Base-by-base conservation (phyloP, 2,329 filamentous ascomycete species). In the Pseudopithomyces chartarum region DNA sequence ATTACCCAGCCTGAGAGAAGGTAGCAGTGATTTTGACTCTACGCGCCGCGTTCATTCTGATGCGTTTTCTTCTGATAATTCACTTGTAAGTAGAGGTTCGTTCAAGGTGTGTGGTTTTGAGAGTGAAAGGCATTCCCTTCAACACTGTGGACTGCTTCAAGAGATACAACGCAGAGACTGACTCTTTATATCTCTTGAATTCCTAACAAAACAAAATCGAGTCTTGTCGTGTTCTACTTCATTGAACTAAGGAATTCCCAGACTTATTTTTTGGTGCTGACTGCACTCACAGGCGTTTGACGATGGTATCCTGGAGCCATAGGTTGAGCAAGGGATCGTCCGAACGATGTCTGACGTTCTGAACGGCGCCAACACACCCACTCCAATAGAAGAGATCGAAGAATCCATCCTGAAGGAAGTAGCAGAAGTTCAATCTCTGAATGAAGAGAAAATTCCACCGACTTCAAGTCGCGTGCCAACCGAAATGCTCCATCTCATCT, bases 401-500 rank as follows among this genome's bases (percentile, higher is more conserved):
- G 17, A 33, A 5, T 45, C 52, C 2, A 36, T 62, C 11, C 38
- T 61, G 10, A 56, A 60, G 26, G 44, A 48, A 15, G 19, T 55
- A 2, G 47, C 61, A 39, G 48, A 60, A n/a, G 49, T 17, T n/a
- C 33, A 46, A 22, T 20, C 51, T 22, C 13, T 52, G 6, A 12
- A 38, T 0, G 52, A 34, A 20, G 17, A 33, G 20, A 33, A 23
- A 5, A 45, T 19, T 60, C 70, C 55, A 63, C 75, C 46, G 48
- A 72, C 43, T 65, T 60, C 66, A 2, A 49, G 55, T 72, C 46
- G 65, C 32, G 54, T 79, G 15, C 83, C 83, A 1, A 63, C 71
- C 10, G 84, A 85, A 62, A 78, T 85, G 19, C 48, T 85, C 1
- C 76, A 81, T 43, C 72, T 80, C 6, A 78, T 85, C 5, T 82